These are phyloP conservation scores for Leptographium procerum DNA, from an alignment of 2,329 filamentous ascomycete species.

Conservation along the genomic window DNA sequence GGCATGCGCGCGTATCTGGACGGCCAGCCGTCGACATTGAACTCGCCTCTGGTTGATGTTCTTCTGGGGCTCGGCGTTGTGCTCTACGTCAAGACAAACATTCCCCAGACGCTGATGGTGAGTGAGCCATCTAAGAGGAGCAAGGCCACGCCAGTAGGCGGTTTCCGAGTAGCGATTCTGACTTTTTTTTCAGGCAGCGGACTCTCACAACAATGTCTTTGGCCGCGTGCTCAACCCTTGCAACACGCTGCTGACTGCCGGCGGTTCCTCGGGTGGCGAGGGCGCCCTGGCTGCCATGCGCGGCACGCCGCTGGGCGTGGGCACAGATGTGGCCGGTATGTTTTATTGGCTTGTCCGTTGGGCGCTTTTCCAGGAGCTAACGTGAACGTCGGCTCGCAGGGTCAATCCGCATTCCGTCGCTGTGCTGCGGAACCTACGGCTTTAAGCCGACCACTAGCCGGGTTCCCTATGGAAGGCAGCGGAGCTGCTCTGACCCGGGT, in stretches of 20 bases:
- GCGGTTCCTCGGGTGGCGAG: neutral
- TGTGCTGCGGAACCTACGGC: neutral
- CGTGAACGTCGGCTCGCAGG: neutral
- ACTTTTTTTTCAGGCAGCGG: neutral
- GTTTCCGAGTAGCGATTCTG: too few species aligned
- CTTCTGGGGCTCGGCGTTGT: neutral
- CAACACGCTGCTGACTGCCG: neutral
- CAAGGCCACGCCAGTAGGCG: neutral
- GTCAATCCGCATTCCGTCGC: neutral
- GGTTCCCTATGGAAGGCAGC: neutral
- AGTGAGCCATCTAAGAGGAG: neutral
- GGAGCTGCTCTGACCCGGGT: neutral
- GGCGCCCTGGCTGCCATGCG: neutral
- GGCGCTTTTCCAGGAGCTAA: too few species aligned
- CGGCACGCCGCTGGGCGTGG: neutral
- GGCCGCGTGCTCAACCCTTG: neutral
- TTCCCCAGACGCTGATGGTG: neutral
- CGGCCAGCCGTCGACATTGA: neutral
- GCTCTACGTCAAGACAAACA: neutral
- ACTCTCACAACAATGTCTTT: neutral
- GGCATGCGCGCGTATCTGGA: slow-evolving; percentile 6
- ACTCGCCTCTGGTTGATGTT: neutral
- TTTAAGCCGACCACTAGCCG: neutral
- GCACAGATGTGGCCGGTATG: neutral
- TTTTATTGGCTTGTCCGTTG: neutral